Conservation (phyloP, 2,329 filamentous ascomycete species). For the Colletotrichum sp. region DNA sequence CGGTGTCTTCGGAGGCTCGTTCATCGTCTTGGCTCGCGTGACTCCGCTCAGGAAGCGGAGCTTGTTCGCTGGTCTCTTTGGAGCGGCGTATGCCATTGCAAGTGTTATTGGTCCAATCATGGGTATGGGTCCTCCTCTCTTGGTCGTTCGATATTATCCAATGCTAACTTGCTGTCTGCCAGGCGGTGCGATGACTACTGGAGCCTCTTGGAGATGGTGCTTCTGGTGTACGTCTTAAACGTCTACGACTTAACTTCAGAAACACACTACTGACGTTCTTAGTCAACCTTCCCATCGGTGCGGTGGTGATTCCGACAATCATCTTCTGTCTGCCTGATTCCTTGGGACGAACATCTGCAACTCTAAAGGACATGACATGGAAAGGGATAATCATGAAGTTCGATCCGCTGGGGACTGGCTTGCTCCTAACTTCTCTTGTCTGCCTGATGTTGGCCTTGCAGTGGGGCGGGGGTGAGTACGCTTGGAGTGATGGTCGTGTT, state of each 20-base stretch:
- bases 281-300: not conserved
- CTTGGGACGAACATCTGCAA: not conserved
- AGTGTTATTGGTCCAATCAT: slow-evolving; percentile 31
- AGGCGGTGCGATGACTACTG: not conserved
- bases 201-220: not conserved
- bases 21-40: slow-evolving; percentile 42
- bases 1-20: slow-evolving; percentile 37
- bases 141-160: not conserved
- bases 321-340: slow-evolving; percentile 25
- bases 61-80: slow-evolving; percentile 41
- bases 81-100: slow-evolving; percentile 42
- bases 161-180: not conserved
- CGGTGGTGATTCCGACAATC: slow-evolving; percentile 24
- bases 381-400: not conserved
- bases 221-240: not conserved
- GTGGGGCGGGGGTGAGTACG: not conserved
- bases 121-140: not conserved
- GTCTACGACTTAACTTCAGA: accelerated
- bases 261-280: accelerated
- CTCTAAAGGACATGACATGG: not conserved
- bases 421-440: accelerated
- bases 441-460: not conserved
- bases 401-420: slow-evolving; percentile 31
- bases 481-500: not conserved
- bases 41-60: slow-evolving; percentile 36